phyloP scores from a whole-genome alignment of 257 asterid genomes.

The Primulina huaijiensis region DNA sequence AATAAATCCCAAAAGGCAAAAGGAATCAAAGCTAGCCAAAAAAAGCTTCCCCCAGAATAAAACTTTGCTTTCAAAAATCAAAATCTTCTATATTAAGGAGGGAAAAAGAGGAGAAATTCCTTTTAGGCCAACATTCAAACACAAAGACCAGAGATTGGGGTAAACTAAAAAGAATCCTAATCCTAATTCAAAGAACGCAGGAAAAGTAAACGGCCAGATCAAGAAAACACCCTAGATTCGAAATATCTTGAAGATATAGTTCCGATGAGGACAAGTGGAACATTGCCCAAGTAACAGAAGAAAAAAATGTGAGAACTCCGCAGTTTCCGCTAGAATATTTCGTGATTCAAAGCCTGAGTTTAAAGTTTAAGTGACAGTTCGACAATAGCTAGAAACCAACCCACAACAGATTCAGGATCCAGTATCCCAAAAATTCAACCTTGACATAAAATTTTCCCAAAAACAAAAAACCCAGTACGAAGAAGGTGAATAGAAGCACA shows the following conservation, averaged over 20 bases:
- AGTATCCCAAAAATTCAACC: constrained; percentile 28
- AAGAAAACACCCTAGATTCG: constrained; percentile 51
- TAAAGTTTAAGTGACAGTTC: not conserved
- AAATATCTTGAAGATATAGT: constrained; percentile 28
- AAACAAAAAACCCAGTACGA: not conserved
- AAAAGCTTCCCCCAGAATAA: constrained; percentile 64
- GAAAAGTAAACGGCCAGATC: constrained; percentile 39
- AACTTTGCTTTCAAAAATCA: constrained; percentile 66
- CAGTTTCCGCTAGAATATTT: not conserved
- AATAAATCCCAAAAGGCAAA: constrained; percentile 59
- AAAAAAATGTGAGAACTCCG: not conserved
- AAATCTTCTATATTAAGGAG: constrained; percentile 43
- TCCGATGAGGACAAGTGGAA: not conserved
- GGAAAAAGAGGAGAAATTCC: constrained; percentile 43
- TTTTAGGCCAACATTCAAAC: constrained; percentile 51
- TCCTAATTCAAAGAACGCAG: constrained; percentile 2
- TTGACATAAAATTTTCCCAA: constrained; percentile 11
- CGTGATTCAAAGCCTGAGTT: not conserved
- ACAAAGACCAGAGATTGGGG: constrained; percentile 30
- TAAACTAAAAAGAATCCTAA: constrained; percentile 21
- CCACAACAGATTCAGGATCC: constrained; percentile 24
- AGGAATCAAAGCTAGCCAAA: constrained; percentile 42
- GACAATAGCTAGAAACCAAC: not conserved
- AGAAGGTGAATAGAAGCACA: constrained; percentile 15
- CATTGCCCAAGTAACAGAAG: constrained; percentile 1